These are phyloP conservation scores for Hypoxylon lenormandii DNA, from an alignment of 495 filamentous ascomycete genomes.

Conservation along the genomic window DNA sequence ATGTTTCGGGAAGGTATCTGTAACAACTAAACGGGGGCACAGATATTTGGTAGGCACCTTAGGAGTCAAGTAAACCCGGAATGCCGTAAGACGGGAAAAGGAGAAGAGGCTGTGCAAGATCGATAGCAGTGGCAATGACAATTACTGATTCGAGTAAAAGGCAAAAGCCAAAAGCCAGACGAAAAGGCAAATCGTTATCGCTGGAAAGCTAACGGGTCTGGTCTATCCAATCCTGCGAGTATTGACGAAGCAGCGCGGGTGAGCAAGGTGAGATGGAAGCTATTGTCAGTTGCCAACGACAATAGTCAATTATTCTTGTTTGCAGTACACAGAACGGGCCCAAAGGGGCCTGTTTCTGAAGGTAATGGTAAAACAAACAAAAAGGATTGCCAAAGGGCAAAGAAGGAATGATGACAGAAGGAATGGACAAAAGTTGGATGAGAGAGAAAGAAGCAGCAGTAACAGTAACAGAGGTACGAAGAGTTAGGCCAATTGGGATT, in stretches of 20 bases:
- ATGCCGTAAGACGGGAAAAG: slow-evolving; percentile 4
- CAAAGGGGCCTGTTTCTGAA: neutral
- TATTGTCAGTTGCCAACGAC: neutral
- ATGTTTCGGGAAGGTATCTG: slow-evolving; percentile 41
- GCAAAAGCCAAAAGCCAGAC: slow-evolving; percentile 15
- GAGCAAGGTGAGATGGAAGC: neutral
- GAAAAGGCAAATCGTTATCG: neutral
- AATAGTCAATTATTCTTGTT: slow-evolving; percentile 8
- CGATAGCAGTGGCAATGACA: slow-evolving; percentile 13
- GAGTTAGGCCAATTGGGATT: slow-evolving; percentile 25
- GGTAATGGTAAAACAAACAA: slow-evolving; percentile 20
- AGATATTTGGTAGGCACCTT: slow-evolving; percentile 28
- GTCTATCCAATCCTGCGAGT: neutral
- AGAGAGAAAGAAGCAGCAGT: neutral
- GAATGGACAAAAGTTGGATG: slow-evolving; percentile 39
- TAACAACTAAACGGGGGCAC: slow-evolving; percentile 36
- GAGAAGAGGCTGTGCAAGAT: slow-evolving; percentile 27
- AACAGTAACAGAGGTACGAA: neutral
- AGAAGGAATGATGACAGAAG: slow-evolving; percentile 29
- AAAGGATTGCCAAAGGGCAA: slow-evolving; percentile 3
- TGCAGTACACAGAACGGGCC: slow-evolving; percentile 17
- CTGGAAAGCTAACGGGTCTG: neutral
- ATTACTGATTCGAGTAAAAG: slow-evolving; percentile 8
- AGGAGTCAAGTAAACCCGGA: neutral
- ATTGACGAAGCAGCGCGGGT: slow-evolving; percentile 17